phyloP scores from a whole-genome alignment of 371 early-diverging fungal species.

The Rhizomucor miehei region DNA sequence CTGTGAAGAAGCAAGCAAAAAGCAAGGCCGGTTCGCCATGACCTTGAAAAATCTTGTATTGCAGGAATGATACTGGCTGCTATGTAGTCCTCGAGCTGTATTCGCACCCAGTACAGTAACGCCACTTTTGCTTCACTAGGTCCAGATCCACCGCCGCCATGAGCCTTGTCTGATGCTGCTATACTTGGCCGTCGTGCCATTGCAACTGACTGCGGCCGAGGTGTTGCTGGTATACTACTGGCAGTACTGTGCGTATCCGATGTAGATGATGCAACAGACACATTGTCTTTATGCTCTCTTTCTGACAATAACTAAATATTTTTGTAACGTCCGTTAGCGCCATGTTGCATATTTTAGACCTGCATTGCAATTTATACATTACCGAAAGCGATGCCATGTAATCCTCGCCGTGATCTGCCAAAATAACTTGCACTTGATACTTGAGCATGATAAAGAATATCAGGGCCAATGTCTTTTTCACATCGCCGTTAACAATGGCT shows the following conservation, averaged over 20 bases:
- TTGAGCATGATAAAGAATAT: constrained; percentile 79
- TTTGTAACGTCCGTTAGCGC: not conserved
- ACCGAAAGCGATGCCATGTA: constrained; percentile 29
- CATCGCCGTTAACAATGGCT: constrained; percentile 84
- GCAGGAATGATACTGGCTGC: constrained; percentile 54
- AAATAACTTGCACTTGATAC: constrained; percentile 61
- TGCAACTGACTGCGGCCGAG: constrained; percentile 4
- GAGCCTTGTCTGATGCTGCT: constrained; percentile 6
- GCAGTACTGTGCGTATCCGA: not conserved
- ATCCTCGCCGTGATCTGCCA: constrained; percentile 45
- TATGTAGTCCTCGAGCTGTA: constrained; percentile 61
- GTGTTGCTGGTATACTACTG: constrained; percentile 2
- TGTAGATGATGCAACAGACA: not conserved
- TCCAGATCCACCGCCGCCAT: not conserved
- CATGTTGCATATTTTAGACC: not conserved
- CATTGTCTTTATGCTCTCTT: not conserved
- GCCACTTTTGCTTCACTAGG: constrained; percentile 53
- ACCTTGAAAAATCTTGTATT: constrained; percentile 64
- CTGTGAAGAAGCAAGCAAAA: constrained; percentile 73
- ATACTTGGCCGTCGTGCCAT: not conserved
- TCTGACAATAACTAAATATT: not conserved
- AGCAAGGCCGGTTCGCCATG: constrained; percentile 74
- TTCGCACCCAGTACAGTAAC: constrained; percentile 70
- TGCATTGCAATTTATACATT: constrained; percentile 8
- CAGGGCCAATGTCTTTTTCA: constrained; percentile 84